Conservation (phyloP, 2,329 filamentous ascomycete species). For the Ceratocystis huliohia region DNA sequence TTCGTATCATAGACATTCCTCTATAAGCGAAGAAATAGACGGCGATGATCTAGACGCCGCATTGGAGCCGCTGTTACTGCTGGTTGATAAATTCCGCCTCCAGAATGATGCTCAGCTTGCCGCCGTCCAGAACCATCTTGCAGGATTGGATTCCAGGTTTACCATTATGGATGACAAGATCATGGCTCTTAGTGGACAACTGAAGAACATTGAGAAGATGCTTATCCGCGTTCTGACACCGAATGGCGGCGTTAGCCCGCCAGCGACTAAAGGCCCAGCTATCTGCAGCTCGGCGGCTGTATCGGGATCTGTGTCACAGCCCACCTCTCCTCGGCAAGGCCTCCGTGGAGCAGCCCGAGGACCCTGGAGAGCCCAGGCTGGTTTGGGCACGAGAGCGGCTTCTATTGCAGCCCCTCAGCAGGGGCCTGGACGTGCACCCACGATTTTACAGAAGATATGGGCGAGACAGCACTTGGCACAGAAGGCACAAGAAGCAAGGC, state of each 20-base stretch:
- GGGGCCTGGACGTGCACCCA: not conserved
- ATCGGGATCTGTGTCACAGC: not conserved
- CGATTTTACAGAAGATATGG: not conserved
- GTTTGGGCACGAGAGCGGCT: not conserved
- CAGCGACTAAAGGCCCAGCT: not conserved
- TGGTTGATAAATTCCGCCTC: not conserved
- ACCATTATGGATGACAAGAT: not conserved
- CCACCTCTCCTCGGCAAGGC: not conserved
- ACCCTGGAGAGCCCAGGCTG: not conserved
- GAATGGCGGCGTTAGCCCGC: not conserved
- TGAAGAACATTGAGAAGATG: constrained; percentile 3
- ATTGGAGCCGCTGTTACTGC: not conserved
- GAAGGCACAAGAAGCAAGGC: not conserved
- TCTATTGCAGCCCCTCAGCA: not conserved
- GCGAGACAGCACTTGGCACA: not conserved
- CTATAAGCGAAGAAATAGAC: not conserved
- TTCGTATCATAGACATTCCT: not conserved
- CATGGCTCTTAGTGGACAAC: not conserved
- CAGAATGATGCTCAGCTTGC: not conserved
- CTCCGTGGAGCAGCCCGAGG: not conserved
- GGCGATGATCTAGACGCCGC: not conserved
- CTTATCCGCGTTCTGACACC: not conserved
- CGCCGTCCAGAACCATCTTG: not conserved
- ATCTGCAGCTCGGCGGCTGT: not conserved
- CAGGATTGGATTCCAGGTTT: not conserved